Evolutionary conservation across 768 basidiomycete species (phyloP).

Genomic region (Galerina sulciceps): DNA sequence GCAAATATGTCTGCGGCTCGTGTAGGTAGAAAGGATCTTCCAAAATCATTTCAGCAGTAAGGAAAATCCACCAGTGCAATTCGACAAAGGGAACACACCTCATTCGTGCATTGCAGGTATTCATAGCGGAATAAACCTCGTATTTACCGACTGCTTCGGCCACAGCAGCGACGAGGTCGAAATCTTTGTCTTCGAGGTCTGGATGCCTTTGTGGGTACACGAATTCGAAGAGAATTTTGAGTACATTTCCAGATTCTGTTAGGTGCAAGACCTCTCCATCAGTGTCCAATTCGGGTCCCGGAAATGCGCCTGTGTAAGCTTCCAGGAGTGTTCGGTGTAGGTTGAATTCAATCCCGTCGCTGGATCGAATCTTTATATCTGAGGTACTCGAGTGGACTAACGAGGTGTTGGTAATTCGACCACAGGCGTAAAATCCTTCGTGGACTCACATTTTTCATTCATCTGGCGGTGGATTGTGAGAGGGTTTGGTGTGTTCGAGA

Average conservation of each 20-base stretch:
- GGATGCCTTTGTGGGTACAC: slow-evolving; percentile 29
- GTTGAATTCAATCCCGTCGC: slow-evolving; percentile 23
- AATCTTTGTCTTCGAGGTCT: slow-evolving; percentile 17
- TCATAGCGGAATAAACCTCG: slow-evolving; percentile 24
- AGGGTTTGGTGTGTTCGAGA: too few species aligned
- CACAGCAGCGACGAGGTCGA: slow-evolving; percentile 14
- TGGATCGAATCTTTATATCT: slow-evolving; percentile 22
- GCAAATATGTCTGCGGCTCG: slow-evolving; percentile 25
- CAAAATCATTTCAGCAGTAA: background rate
- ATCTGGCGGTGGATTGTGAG: background rate
- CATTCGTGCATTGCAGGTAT: slow-evolving; percentile 19
- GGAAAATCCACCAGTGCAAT: background rate
- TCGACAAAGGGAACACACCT: slow-evolving; percentile 2
- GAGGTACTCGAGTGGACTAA: slow-evolving; percentile 1
- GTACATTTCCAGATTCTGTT: slow-evolving; percentile 22
- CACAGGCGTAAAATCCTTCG: background rate
- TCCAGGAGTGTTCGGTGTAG: slow-evolving; percentile 27
- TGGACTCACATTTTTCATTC: background rate
- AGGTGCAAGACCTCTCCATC: slow-evolving; percentile 23
- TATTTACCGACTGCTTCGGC: slow-evolving; percentile 28
- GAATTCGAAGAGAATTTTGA: slow-evolving; percentile 32
- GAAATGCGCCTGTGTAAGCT: slow-evolving; percentile 25
- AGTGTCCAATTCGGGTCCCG: slow-evolving; percentile 20
- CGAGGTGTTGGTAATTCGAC: slow-evolving; percentile 2
- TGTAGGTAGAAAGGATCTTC: slow-evolving; percentile 10